Conservation (phyloP, 768 basidiomycete species). For the Pluteus cervinus region DNA sequence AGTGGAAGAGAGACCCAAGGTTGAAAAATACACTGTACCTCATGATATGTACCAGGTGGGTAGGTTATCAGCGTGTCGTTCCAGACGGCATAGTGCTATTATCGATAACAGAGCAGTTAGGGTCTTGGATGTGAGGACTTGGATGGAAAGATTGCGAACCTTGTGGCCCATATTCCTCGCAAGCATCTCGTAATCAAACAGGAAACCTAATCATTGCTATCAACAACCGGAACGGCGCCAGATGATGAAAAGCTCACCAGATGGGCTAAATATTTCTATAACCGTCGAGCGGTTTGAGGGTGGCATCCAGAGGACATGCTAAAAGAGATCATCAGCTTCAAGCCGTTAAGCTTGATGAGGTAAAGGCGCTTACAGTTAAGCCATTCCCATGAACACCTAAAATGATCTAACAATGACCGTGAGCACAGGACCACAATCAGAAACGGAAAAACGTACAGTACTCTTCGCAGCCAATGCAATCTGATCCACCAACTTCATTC, state of each 20-base stretch:
- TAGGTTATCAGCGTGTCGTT: slow-evolving; percentile 47
- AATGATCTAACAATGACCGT: slow-evolving; percentile 1
- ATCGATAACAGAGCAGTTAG: no score
- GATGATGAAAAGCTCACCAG: slow-evolving; percentile 26
- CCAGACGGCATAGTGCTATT: slow-evolving; percentile 56
- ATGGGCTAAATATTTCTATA: slow-evolving; percentile 64
- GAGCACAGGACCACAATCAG: neutral
- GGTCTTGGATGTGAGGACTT: neutral
- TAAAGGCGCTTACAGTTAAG: slow-evolving; percentile 31
- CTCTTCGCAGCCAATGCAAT: slow-evolving; percentile 15
- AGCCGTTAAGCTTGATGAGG: neutral
- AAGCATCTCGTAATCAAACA: slow-evolving; percentile 34
- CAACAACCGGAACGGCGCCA: neutral
- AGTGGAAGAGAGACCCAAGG: neutral
- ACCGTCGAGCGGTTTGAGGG: slow-evolving; percentile 54
- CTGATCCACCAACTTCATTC: slow-evolving; percentile 13
- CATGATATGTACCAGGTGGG: slow-evolving; percentile 19
- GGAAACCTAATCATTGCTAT: slow-evolving; percentile 23
- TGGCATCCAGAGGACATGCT: slow-evolving; percentile 69
- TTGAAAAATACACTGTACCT: slow-evolving; percentile 11
- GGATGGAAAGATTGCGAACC: slow-evolving; percentile 15
- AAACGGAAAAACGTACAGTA: slow-evolving; percentile 9
- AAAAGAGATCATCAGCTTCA: neutral
- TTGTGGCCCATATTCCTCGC: slow-evolving; percentile 35
- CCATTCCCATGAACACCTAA: slow-evolving; percentile 59